phyloP scores from a whole-genome alignment of 2,329 filamentous ascomycete species.

The Tolypocladium ovalisporum region DNA sequence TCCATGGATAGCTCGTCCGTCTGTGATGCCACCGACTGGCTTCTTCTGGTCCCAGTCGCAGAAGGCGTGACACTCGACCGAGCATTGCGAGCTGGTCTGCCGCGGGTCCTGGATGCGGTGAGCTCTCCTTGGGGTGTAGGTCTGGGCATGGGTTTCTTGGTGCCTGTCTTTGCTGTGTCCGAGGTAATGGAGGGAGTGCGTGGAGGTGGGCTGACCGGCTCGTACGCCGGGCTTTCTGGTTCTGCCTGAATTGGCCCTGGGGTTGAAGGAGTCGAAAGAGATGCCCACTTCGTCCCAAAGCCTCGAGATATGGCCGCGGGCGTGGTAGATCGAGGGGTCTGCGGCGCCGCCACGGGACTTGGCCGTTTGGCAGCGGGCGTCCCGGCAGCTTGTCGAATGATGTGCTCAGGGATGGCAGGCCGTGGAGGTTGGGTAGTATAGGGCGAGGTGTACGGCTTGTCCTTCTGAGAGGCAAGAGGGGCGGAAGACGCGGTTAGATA shows the following conservation, averaged over 20 bases:
- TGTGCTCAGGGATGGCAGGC: conserved; percentile 28
- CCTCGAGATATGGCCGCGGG: conserved; percentile 19
- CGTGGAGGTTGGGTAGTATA: conserved; percentile 20
- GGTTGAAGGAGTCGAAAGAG: conserved; percentile 46
- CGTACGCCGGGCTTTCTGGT: conserved; percentile 40
- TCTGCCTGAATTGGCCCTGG: conserved; percentile 29
- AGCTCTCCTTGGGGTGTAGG: conserved; percentile 13
- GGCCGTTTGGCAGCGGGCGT: conserved; percentile 18
- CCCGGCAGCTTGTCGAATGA: conserved; percentile 26
- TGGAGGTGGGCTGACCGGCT: conserved; percentile 47
- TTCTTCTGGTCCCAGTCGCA: conserved; percentile 23
- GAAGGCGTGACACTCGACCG: conserved; percentile 25
- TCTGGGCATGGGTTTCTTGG: conserved; percentile 21
- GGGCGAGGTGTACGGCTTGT: conserved; percentile 16
- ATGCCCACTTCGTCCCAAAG: conserved; percentile 48
- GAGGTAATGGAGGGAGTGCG: conserved; percentile 25
- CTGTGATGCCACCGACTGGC: conserved; percentile 34
- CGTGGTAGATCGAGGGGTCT: conserved; percentile 22
- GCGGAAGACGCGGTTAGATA: conserved; percentile 13
- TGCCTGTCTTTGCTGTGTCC: conserved; percentile 14
- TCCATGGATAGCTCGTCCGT: conserved; percentile 38
- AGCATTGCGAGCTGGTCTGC: conserved; percentile 23
- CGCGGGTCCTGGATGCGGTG: conserved; percentile 18
- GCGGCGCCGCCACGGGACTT: conserved; percentile 19
- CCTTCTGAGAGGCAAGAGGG: conserved; percentile 13